Percentiles rank a stretch among this genome's conserved stretches.
Conservation (phyloP, 192 early-diverging fungal species). For the Entomortierella beljakovae region DNA sequence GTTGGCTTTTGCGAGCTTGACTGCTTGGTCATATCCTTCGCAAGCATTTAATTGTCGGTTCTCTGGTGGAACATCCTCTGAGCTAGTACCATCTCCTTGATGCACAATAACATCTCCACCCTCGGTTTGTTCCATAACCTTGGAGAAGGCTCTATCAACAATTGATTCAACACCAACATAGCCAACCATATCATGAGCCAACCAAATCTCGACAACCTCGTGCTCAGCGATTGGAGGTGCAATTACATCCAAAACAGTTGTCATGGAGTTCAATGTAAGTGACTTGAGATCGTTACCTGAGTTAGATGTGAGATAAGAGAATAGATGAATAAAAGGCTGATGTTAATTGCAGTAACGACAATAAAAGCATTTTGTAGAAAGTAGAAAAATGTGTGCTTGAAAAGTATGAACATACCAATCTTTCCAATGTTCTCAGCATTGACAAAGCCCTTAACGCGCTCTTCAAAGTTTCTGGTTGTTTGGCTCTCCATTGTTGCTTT, state of each 20-base stretch:
- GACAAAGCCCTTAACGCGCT: constrained; percentile 64
- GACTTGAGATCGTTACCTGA: constrained; percentile 63
- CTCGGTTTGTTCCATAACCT: constrained; percentile 71
- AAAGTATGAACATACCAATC: constrained; percentile 53
- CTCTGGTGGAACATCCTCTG: constrained; percentile 36
- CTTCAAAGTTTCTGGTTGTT: constrained; percentile 60
- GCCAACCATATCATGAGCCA: constrained; percentile 66
- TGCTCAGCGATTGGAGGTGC: constrained; percentile 71
- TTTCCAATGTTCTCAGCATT: constrained; percentile 71
- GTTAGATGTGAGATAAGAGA: neutral
- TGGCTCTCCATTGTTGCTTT: constrained; percentile 63
- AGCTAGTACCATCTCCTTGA: constrained; percentile 45
- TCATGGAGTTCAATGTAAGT: constrained; percentile 58
- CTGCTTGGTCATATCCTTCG: constrained; percentile 64
- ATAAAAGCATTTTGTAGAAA: neutral
- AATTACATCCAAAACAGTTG: constrained; percentile 65
- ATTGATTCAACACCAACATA: constrained; percentile 66
- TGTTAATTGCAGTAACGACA: neutral
- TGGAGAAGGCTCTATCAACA: constrained; percentile 65
- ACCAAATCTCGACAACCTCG: constrained; percentile 70
- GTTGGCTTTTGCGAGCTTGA: constrained; percentile 69
- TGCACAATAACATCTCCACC: constrained; percentile 68
- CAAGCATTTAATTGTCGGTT: constrained; percentile 65
- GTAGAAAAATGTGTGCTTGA: neutral
- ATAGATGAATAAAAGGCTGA: neutral